These are phyloP conservation scores for Cardamine resedifolia DNA, from an alignment of 345 rosid species.

Conservation along the genomic window DNA sequence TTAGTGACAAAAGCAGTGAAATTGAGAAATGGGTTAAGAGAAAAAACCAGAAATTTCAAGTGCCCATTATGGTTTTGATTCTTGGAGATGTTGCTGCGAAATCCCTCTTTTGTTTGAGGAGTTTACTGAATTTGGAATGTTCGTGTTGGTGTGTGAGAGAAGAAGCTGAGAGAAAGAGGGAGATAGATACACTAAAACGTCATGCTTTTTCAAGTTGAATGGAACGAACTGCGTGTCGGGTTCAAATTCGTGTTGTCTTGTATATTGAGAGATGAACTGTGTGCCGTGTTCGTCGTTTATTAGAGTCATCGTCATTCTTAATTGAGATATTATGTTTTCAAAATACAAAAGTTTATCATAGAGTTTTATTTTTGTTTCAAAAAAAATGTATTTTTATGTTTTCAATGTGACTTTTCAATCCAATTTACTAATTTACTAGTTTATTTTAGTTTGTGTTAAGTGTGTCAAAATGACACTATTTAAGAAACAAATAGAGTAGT, in stretches of 20 bases:
- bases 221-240: neutral
- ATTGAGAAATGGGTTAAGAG: neutral
- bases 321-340: too few relatives aligned
- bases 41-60: neutral
- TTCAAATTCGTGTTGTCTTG: neutral
- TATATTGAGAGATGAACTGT: neutral
- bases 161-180: neutral
- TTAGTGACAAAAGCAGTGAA: neutral
- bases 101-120: neutral
- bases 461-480: too few relatives aligned
- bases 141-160: neutral
- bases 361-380: too few relatives aligned
- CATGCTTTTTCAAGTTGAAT: neutral
- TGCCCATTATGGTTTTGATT: neutral
- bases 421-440: too few relatives aligned
- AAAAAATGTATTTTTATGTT: too few relatives aligned
- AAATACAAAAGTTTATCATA: too few relatives aligned
- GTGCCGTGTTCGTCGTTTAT: neutral
- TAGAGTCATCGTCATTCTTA: too few relatives aligned
- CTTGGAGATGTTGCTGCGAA: conserved; percentile 2
- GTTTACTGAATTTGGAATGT: conserved; percentile 5
- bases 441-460: too few relatives aligned
- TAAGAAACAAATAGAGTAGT: too few relatives aligned
- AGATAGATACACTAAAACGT: neutral
- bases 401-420: too few relatives aligned